Evolutionary conservation across 192 early-diverging fungal species (phyloP), one percentile per base, ranked within the genome.

Genomic region (Backusella westeae): DNA sequence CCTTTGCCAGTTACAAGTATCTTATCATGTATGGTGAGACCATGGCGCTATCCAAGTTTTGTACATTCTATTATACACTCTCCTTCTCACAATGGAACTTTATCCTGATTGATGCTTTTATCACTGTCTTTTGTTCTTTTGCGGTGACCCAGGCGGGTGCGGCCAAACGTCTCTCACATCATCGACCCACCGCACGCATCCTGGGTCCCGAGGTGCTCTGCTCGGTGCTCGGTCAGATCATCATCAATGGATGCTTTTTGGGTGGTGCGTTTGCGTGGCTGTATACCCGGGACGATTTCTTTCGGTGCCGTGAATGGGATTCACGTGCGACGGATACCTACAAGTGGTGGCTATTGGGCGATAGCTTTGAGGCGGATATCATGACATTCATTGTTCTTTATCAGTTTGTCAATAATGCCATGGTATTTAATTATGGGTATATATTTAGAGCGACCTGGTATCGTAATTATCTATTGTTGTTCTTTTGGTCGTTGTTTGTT

Each of bases 101-200:
- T 89, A 88, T 93, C 65, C 71, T 93, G 8, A 88, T 92, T n/a
- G 92, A 93, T 72, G 90, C 87, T 0, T 77, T 80, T 36, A 91
- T 89, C 36, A 85, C 89, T 0, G 80, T 85, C 0, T 86, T 80
- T 41, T 68, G 78, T 41, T 86, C 85, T 1, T 86, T 81, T 80
- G 88, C 81, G 17, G 81, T 86, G 42, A 92, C 85, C 8, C 87
- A 82, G 49, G 85, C 85, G 9, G 67, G 14, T 12, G 79, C 84
- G 0, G 85, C 90, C 1, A 68, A 56, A 21, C 52, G 69, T 5
- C 80, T 93, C 38, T 83, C 87, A 8, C 53, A 71, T 4, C 78
- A 75, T 21, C 81, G 90, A 9, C 91, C 92, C 9, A 93, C 92
- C 1, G 86, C 91, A 34, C 83, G 88, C 3, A 81, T 93, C 6